These are phyloP conservation scores for Truncatella angustata DNA, from an alignment of 2,329 filamentous ascomycete genomes.

Conservation along the genomic window DNA sequence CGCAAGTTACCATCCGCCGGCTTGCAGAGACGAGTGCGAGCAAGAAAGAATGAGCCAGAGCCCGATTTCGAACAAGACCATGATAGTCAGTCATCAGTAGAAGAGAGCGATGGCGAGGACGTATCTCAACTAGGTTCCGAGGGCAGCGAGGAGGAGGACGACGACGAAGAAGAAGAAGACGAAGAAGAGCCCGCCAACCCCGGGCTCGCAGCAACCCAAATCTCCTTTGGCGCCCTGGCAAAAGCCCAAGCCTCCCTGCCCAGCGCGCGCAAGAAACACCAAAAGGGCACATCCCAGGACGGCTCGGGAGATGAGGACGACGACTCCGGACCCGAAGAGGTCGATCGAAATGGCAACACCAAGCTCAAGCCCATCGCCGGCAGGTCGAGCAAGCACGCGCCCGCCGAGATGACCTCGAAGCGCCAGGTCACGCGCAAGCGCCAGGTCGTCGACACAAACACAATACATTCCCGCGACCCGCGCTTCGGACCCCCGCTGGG, in stretches of 20 bases:
- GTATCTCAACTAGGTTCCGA: background rate
- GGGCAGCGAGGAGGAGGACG: conserved; percentile 15
- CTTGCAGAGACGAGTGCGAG: conserved; percentile 42
- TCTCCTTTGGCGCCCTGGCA: conserved; percentile 88
- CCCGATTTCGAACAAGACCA: conserved; percentile 38
- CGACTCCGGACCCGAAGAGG: conserved; percentile 29
- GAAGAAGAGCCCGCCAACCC: conserved; percentile 34
- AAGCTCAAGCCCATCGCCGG: conserved; percentile 24
- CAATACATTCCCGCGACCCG: conserved; percentile 70
- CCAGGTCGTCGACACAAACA: conserved; percentile 59
- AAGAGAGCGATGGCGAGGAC: conserved; percentile 23
- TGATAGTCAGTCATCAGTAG: conserved; percentile 27
- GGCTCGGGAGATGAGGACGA: background rate
- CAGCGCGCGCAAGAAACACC: conserved; percentile 24
- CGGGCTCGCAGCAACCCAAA: conserved; percentile 49
- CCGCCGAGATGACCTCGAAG: conserved; percentile 78
- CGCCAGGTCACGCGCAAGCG: conserved; percentile 79
- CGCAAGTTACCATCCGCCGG: conserved; percentile 37
- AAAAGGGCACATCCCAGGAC: conserved; percentile 7
- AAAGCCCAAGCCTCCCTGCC: conserved; percentile 75
- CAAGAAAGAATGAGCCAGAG: conserved; percentile 40
- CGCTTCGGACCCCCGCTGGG: conserved; percentile 74
- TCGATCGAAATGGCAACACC: conserved; percentile 30
- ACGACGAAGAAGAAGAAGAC: conserved; percentile 33
- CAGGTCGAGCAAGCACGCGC: conserved; percentile 82